Base-by-base conservation (phyloP, 768 basidiomycete species). In the Asterophora parasitica region DNA sequence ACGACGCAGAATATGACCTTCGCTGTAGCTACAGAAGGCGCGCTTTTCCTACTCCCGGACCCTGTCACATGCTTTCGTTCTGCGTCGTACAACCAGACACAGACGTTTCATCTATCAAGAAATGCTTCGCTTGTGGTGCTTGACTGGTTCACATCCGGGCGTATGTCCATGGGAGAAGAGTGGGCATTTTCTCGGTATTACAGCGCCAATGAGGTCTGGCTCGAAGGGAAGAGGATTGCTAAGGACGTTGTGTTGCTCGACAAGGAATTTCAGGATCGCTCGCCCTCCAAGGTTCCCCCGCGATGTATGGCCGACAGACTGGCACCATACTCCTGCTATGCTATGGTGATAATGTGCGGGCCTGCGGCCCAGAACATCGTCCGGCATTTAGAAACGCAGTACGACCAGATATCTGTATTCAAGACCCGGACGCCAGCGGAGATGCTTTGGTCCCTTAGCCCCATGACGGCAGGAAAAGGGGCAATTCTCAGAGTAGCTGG, bases 91-190 rank as follows among this genome's bases (percentile, higher is more conserved):
- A 76, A 77, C 49, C 94, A 97, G 62, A 68, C 72, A 2, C 95
- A 98, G 71, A 82, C 73, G 34, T 92, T 97, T 66, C 68, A 72
- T 46, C 73, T 96, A 30, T 73, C 74, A 7, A 58, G 58, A 8
- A 73, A 72, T 35, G 76, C 85, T 7, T 88, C 86, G 10, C 68
- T 84, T 7, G 75, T 90, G 34, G 65, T 94, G 1, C 76, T 98
- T 12, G 95, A 97, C 62, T 96, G 93, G 91, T 69, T 92, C 48
- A 96, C 92, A 1, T 88, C 89, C 3, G 95, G 95, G 9, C 79
- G 95, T 30, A 83, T 80, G 61, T 76, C 83, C 7, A 72, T 81
- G 19, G 88, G 88, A 26, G 95, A 98, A 60, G 84, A 89, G 43
- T 98, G 95, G 95, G 81, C 65, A 3, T 94, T 97, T 63, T 79